Base-by-base conservation (phyloP, 1,284 basidiomycete genomes). In the Sanguinoderma infundibulare region DNA sequence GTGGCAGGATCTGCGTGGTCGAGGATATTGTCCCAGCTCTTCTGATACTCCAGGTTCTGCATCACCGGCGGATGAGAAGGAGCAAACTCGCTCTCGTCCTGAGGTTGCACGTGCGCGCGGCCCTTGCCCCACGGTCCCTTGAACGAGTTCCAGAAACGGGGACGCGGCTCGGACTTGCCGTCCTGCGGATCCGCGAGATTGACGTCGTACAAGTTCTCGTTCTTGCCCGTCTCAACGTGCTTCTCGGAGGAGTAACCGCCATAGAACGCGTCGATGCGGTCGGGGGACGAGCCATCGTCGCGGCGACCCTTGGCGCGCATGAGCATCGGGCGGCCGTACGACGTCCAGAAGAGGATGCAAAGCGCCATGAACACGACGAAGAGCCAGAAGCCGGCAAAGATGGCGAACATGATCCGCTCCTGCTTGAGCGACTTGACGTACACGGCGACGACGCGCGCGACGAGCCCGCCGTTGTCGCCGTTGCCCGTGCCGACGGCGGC, bases 321-420 rank as follows among this genome's bases (percentile, higher is more conserved):
- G 32, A 85, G 55, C 74, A 76, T 75, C 14, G 74, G 73, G 46
- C 77, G 79, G 36, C 81, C 84, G 70, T 84, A 87, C 9, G 89
- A 81, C 69, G 90, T 80, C 87, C 88, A 92, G 62, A 86, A 77
- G 53, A 93, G 79, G 64, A 91, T 78, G 52, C 74, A 67, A 34
- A 92, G 67, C 2, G 81, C 94, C 82, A 94, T 89, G 61, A 94
- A 64, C 17, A 94, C 84, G 46, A 95, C 91, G 34, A 93, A 49
- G 17, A 75, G 82, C 90, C 94, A 98, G 1, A 97, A 77, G 0
- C 79, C 89, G 60, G 97, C 81, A 77, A 98, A 91, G 62, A 95
- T 80, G 2, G 76, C 74, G 75, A 97, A 98, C 82, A 96, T 92
- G 59, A 90, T 73, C 30, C 89, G 86, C 75, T 98, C 94, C 73